Evolutionary conservation across 2,329 filamentous ascomycete species (phyloP).

Genomic region (Ascochyta rabiei): DNA sequence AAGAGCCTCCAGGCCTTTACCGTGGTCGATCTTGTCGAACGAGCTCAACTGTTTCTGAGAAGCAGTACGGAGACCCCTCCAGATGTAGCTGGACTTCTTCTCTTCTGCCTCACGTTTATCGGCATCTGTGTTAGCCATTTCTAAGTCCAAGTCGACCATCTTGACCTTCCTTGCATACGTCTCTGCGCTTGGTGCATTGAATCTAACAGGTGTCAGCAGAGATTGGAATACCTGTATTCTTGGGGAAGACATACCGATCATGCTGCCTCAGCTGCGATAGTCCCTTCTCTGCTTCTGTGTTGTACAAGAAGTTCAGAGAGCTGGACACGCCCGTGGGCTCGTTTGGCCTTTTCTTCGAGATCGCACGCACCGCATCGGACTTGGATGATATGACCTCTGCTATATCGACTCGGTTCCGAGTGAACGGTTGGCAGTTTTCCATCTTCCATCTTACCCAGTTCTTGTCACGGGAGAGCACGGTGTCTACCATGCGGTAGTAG

Average conservation of each 20-base stretch:
- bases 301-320: slow-evolving; percentile 70
- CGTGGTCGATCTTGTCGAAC: slow-evolving; percentile 83
- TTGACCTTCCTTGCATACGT: slow-evolving; percentile 76
- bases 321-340: slow-evolving; percentile 53
- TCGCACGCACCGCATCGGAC: slow-evolving; percentile 67
- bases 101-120: slow-evolving; percentile 67
- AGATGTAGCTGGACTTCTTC: slow-evolving; percentile 84
- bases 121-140: slow-evolving; percentile 72
- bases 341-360: slow-evolving; percentile 70
- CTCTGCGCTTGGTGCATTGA: slow-evolving; percentile 71
- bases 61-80: slow-evolving; percentile 84
- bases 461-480: slow-evolving; percentile 92
- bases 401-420: slow-evolving; percentile 72
- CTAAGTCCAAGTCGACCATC: slow-evolving; percentile 82
- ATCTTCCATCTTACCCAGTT: slow-evolving; percentile 99
- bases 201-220: slow-evolving; percentile 57
- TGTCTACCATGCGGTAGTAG: slow-evolving; percentile 96
- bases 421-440: slow-evolving; percentile 87
- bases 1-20: slow-evolving; percentile 68
- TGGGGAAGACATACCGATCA: slow-evolving; percentile 54
- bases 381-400: slow-evolving; percentile 73
- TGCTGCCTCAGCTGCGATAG: slow-evolving; percentile 73
- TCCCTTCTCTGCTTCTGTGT: slow-evolving; percentile 65
- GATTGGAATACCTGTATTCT: slow-evolving; percentile 7
- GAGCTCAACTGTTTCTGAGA: slow-evolving; percentile 73